These are phyloP conservation scores for Annulohypoxylon nitens DNA, from an alignment of 495 filamentous ascomycete genomes.

Conservation along the genomic window DNA sequence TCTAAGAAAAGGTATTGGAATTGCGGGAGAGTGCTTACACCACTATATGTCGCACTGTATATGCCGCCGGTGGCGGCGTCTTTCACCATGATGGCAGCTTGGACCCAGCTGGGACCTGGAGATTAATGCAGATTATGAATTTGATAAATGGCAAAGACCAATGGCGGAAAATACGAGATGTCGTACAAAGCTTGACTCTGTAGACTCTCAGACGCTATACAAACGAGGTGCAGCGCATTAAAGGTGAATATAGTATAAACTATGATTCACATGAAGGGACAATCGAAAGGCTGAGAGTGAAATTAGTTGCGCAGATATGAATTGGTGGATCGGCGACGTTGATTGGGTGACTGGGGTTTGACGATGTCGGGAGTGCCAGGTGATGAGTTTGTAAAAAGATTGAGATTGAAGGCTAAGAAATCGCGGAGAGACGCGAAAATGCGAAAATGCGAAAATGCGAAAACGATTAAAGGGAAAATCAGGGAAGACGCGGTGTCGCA, in stretches of 20 bases:
- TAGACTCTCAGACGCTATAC: background rate
- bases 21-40: conserved; percentile 68
- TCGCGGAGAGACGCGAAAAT: conserved; percentile 42
- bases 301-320: conserved; percentile 20
- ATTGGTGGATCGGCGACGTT: conserved; percentile 10
- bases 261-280: background rate
- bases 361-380: background rate
- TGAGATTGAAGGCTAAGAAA: background rate
- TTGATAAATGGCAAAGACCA: background rate
- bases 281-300: conserved; percentile 1
- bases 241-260: background rate
- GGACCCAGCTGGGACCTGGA: conserved; percentile 10
- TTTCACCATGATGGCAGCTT: conserved; percentile 55
- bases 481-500: conserved; percentile 37
- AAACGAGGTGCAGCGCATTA: background rate
- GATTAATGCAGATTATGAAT: background rate
- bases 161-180: background rate
- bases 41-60: conserved; percentile 94
- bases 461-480: conserved; percentile 6
- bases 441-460: conserved; percentile 23
- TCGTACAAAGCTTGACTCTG: background rate
- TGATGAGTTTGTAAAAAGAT: conserved; percentile 1
- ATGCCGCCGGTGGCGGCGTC: conserved; percentile 61
- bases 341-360: conserved; percentile 29
- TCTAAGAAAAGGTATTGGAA: conserved; percentile 10